Conservation (phyloP, 306 rosid genomes). For the Quercus ilex region DNA sequence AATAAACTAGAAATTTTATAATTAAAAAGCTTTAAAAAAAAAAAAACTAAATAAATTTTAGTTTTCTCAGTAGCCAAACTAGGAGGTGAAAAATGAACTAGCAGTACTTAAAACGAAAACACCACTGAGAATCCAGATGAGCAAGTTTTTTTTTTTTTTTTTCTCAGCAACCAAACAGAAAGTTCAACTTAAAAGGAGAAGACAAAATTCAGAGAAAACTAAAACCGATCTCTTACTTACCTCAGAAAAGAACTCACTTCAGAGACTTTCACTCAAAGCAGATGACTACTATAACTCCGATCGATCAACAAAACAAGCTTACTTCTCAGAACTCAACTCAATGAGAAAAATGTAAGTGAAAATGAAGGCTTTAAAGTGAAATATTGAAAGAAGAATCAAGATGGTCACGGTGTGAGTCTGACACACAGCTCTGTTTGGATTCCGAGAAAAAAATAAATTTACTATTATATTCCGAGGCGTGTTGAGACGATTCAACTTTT, state of each 20-base stretch:
- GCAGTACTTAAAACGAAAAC: slow-evolving; percentile 7
- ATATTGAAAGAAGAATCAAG: slow-evolving; percentile 8
- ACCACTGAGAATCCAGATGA: background rate
- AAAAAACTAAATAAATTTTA: background rate
- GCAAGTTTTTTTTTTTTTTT: slow-evolving; percentile 4
- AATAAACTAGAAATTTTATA: background rate
- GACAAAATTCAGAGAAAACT: background rate
- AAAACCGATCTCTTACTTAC: slow-evolving; percentile 49
- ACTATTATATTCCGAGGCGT: slow-evolving; percentile 34
- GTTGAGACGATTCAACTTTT: slow-evolving; percentile 58
- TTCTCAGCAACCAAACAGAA: slow-evolving; percentile 13
- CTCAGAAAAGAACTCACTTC: slow-evolving; percentile 22
- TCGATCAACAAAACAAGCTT: slow-evolving; percentile 6
- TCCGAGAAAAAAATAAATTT: slow-evolving; percentile 31
- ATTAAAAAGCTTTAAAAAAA: background rate
- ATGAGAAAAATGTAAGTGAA: slow-evolving; percentile 25
- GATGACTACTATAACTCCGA: slow-evolving; percentile 6
- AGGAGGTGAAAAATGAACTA: slow-evolving; percentile 16
- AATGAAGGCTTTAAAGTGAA: slow-evolving; percentile 8
- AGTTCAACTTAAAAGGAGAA: background rate
- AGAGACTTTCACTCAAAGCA: slow-evolving; percentile 8
- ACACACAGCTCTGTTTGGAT: slow-evolving; percentile 41
- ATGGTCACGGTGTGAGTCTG: slow-evolving; percentile 24
- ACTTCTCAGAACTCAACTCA: background rate
- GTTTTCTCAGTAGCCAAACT: background rate